Evolutionary conservation across 2,329 filamentous ascomycete genomes (phyloP), one percentile per base, ranked within the genome.

Genomic region (Calonectria honghensis): DNA sequence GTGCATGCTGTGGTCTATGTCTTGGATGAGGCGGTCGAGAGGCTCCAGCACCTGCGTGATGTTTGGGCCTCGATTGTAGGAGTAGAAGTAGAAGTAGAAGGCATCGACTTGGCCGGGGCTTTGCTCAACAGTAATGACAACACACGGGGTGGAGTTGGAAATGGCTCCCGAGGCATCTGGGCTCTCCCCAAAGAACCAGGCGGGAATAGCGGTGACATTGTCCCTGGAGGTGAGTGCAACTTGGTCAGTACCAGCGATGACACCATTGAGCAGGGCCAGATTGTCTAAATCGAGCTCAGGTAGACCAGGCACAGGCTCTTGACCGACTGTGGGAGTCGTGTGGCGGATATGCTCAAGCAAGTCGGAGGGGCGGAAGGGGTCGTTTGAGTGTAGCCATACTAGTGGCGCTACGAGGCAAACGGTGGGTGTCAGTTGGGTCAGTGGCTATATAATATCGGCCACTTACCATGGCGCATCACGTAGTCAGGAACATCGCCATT

Each of bases 71-170:
- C 80, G 79, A 2, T 84, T 81, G n/a, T 80, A 84, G 0, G 83
- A 84, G 65, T 84, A 84, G 20, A 84, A 84, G 29, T 84, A 84
- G 37, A 84, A 84, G 70, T 81, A 84, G 16, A 84, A 84, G 0
- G 81, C 83, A 37, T 83, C 83, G 1, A 83, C 4, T 6, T 84
- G 80, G 1, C 75, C 32, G 3, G 78, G 45, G 29, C 66, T 75
- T 66, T 80, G 81, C 24, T 82, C 79, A 0, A 84, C 82, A 10
- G 84, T 50, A 29, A 84, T 78, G 3, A 84, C 81, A 3, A 82
- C 81, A 45, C 82, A 83, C 0, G 83, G 76, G 2, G 82, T 82
- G 1, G 82, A 74, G 37, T 81, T 75, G 39, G 75, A 74, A 18
- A 81, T 79, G 7, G 32, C 51, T 7, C 80, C 80, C 4, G 68